These are phyloP conservation scores for Neohortaea acidophila DNA, from an alignment of 495 filamentous ascomycete species.

Conservation along the genomic window DNA sequence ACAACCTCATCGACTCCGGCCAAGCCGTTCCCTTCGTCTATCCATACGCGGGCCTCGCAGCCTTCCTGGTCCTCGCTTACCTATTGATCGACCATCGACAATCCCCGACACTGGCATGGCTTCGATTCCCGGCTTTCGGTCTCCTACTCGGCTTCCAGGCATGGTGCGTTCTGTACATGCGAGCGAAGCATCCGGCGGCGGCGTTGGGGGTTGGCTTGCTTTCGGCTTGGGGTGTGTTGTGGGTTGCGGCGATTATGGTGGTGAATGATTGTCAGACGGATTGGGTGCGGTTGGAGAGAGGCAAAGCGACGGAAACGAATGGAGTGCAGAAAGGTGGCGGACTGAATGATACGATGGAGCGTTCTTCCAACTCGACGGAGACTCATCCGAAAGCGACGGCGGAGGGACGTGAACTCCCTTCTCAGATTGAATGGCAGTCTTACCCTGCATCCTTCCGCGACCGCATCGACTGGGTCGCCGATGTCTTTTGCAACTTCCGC, in stretches of 20 bases:
- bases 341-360: not conserved
- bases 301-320: not conserved
- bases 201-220: slow-evolving; percentile 56
- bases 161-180: slow-evolving; percentile 21
- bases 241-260: slow-evolving; percentile 45
- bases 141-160: slow-evolving; percentile 36
- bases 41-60: slow-evolving; percentile 36
- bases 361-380: no score
- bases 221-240: slow-evolving; percentile 50
- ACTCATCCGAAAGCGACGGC: not conserved
- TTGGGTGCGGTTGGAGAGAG: slow-evolving; percentile 47
- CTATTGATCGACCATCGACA: slow-evolving; percentile 43
- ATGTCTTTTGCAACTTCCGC: slow-evolving; percentile 52
- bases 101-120: slow-evolving; percentile 31
- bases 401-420: not conserved
- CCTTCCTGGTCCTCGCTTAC: slow-evolving; percentile 39
- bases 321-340: not conserved
- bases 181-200: slow-evolving; percentile 41
- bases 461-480: slow-evolving; percentile 57
- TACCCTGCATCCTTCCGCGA: slow-evolving; percentile 47
- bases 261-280: slow-evolving; percentile 50
- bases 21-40: slow-evolving; percentile 38
- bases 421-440: slow-evolving; percentile 46
- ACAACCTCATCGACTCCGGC: slow-evolving; percentile 20
- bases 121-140: slow-evolving; percentile 30